These are phyloP conservation scores for Fusarium miscanthi DNA, from an alignment of 2,329 filamentous ascomycete genomes.

Conservation along the genomic window DNA sequence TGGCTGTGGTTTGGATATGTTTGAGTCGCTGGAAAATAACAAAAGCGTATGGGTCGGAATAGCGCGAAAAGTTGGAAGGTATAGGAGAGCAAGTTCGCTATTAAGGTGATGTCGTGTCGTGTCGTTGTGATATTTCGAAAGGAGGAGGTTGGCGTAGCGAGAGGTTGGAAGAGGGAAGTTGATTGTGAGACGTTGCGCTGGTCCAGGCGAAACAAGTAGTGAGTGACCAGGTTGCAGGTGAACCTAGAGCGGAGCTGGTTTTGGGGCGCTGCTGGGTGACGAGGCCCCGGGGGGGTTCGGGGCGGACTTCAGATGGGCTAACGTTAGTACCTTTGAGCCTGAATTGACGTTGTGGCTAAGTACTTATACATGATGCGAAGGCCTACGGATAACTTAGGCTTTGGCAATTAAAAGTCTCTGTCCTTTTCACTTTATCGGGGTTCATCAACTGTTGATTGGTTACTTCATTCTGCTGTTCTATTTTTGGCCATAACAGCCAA, in stretches of 20 bases:
- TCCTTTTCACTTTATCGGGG: not conserved
- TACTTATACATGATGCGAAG: slow-evolving; percentile 8
- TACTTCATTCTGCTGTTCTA: not conserved
- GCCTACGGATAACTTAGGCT: not conserved
- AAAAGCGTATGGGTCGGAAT: slow-evolving; percentile 30
- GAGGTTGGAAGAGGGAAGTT: slow-evolving; percentile 45
- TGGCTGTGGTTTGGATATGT: slow-evolving; percentile 35
- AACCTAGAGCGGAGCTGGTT: slow-evolving; percentile 18
- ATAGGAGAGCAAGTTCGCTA: slow-evolving; percentile 13
- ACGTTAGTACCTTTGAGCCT: slow-evolving; percentile 4
- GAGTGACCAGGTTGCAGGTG: slow-evolving; percentile 35
- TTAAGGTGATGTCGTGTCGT: slow-evolving; percentile 27
- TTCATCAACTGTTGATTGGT: not conserved
- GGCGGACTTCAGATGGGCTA: slow-evolving; percentile 15
- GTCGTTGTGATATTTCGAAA: slow-evolving; percentile 37
- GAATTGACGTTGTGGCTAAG: slow-evolving; percentile 11
- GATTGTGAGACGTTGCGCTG: slow-evolving; percentile 44
- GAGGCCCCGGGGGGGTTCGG: slow-evolving; percentile 38
- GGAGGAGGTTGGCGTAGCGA: slow-evolving; percentile 41
- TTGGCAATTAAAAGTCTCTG: not conserved
- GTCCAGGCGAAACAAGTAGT: slow-evolving; percentile 47
- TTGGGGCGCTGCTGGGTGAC: slow-evolving; percentile 47
- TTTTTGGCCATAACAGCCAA: not conserved
- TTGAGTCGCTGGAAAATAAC: slow-evolving; percentile 25
- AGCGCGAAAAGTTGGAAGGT: slow-evolving; percentile 20